Percentiles rank a stretch among this genome's conserved stretches.
Evolutionary conservation across 257 asterid species (phyloP).

Genomic region (Solanum pimpinellifolium): DNA sequence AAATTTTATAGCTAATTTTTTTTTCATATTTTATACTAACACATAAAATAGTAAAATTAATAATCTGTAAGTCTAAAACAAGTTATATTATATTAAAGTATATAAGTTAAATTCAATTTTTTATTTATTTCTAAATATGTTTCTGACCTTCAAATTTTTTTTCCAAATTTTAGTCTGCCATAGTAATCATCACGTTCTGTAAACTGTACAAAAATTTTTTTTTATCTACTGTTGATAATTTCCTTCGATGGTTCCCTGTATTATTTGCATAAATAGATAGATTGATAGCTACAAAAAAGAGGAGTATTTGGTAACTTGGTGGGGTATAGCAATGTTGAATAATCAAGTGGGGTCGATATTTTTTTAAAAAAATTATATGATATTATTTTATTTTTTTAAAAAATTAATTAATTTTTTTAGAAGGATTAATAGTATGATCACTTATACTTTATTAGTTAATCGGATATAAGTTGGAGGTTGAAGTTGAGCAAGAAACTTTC

Average conservation of each 20-base stretch:
- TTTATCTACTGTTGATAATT: conserved; percentile 17
- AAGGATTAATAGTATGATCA: background rate
- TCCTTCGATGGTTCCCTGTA: conserved; percentile 9
- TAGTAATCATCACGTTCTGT: conserved; percentile 28
- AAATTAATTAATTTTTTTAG: background rate
- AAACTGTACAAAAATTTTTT: background rate
- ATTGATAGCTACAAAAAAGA: conserved; percentile 19
- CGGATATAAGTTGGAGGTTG: background rate
- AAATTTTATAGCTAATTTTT: background rate
- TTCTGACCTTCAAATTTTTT: background rate
- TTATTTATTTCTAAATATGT: background rate
- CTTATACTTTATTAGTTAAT: too few relatives aligned
- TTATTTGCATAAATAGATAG: conserved; percentile 19
- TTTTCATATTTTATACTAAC: too few relatives aligned
- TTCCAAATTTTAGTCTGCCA: conserved; percentile 10
- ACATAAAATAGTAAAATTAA: background rate
- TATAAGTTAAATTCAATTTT: background rate
- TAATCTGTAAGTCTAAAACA: background rate
- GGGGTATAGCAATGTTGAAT: background rate
- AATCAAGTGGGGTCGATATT: background rate
- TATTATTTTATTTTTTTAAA: too few relatives aligned
- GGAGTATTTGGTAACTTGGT: conserved; percentile 1
- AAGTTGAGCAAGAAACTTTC: background rate
- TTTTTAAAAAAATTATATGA: background rate
- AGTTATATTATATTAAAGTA: background rate